These are phyloP conservation scores for Didymella arachidicola DNA, from an alignment of 2,329 filamentous ascomycete genomes.

Conservation along the genomic window DNA sequence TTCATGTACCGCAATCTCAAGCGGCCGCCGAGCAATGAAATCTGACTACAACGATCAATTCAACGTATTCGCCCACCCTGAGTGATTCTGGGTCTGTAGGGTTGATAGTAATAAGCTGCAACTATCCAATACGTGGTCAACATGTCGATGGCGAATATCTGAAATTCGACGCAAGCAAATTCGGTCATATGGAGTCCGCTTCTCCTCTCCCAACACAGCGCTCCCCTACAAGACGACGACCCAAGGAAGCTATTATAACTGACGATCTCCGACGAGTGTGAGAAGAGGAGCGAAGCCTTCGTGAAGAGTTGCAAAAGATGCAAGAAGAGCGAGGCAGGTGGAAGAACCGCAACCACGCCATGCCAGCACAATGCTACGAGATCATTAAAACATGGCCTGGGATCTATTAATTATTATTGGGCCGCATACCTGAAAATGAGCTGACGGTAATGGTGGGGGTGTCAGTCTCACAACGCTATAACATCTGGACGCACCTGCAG, in stretches of 20 bases:
- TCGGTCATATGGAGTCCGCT: background rate
- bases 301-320: slow-evolving; percentile 6
- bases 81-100: background rate
- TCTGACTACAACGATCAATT: background rate
- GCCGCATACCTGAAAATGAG: background rate
- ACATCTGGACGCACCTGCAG: slow-evolving; percentile 6
- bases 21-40: background rate
- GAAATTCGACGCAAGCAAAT: background rate
- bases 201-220: background rate
- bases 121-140: background rate
- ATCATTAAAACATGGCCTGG: slow-evolving; percentile 6
- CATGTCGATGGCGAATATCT: background rate
- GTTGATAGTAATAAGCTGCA: background rate
- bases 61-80: background rate
- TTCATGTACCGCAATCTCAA: background rate
- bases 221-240: background rate
- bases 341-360: slow-evolving; percentile 8
- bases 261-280: background rate
- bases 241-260: background rate
- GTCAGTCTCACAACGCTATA: slow-evolving; percentile 7
- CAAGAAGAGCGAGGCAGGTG: slow-evolving; percentile 7
- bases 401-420: background rate
- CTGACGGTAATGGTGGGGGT: background rate
- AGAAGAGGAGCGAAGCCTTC: slow-evolving; percentile 7
- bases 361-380: slow-evolving; percentile 8